These are phyloP conservation scores for Termitomyces sp. DNA, from an alignment of 768 basidiomycete genomes.

Conservation along the genomic window DNA sequence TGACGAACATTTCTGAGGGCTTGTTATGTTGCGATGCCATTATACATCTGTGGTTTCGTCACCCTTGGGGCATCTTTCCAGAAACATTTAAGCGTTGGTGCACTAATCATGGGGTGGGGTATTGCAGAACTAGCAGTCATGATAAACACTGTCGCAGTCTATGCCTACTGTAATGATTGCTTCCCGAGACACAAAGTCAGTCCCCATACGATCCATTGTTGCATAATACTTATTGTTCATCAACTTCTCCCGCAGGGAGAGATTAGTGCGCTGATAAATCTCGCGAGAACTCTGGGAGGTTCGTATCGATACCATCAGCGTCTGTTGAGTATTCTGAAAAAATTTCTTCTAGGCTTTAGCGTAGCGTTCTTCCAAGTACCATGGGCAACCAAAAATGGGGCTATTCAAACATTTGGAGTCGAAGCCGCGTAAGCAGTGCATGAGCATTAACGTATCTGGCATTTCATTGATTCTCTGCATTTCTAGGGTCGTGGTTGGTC, in stretches of 20 bases:
- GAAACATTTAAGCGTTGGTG: slow-evolving; percentile 38
- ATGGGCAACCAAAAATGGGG: slow-evolving; percentile 47
- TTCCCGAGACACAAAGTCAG: slow-evolving; percentile 38
- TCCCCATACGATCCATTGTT: not conserved
- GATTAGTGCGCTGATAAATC: slow-evolving; percentile 49
- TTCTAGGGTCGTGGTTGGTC: slow-evolving; percentile 36
- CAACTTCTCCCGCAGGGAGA: slow-evolving; percentile 35
- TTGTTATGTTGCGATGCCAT: slow-evolving; percentile 44
- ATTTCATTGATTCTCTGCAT: not conserved
- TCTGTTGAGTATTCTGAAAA: not conserved
- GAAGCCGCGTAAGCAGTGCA: slow-evolving; percentile 46
- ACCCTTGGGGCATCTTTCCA: slow-evolving; percentile 45
- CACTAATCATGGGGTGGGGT: slow-evolving; percentile 56
- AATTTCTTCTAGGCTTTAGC: slow-evolving; percentile 29
- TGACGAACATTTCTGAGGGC: slow-evolving; percentile 28
- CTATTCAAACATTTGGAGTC: slow-evolving; percentile 47
- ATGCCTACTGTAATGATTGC: slow-evolving; percentile 46
- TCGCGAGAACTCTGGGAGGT: slow-evolving; percentile 45
- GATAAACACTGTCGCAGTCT: slow-evolving; percentile 49
- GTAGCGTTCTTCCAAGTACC: slow-evolving; percentile 56
- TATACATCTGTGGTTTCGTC: slow-evolving; percentile 50
- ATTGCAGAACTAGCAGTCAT: slow-evolving; percentile 43
- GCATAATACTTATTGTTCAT: not conserved
- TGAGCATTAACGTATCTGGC: not conserved
- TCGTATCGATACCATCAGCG: not conserved